phyloP scores from a whole-genome alignment of 2,329 filamentous ascomycete genomes.

The Paecilomyces niveus region DNA sequence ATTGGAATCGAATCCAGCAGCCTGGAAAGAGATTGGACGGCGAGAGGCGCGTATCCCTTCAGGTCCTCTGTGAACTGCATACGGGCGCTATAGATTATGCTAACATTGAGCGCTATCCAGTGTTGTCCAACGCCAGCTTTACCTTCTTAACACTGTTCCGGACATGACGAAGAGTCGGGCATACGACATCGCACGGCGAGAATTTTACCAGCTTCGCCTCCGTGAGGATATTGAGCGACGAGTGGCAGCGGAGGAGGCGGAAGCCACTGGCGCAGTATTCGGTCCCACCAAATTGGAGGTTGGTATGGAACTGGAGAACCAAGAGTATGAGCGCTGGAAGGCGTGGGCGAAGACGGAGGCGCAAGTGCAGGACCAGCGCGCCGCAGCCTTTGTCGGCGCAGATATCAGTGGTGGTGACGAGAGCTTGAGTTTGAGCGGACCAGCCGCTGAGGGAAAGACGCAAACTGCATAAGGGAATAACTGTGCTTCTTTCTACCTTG shows the following conservation, averaged over 20 bases:
- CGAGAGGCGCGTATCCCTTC: constrained; percentile 58
- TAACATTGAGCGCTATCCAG: constrained; percentile 40
- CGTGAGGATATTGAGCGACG: constrained; percentile 74
- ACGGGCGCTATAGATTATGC: not conserved
- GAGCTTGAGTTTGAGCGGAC: constrained; percentile 15
- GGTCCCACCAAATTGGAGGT: constrained; percentile 68
- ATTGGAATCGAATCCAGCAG: constrained; percentile 77
- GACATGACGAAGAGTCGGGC: constrained; percentile 58
- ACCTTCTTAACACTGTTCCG: constrained; percentile 62
- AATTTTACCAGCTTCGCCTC: constrained; percentile 83
- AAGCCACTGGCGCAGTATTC: constrained; percentile 80
- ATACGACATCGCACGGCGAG: constrained; percentile 79
- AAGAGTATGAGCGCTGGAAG: constrained; percentile 78
- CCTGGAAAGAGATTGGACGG: constrained; percentile 70
- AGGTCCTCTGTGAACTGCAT: not conserved
- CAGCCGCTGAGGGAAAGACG: not conserved
- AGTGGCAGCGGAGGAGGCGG: constrained; percentile 80
- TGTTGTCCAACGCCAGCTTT: constrained; percentile 86
- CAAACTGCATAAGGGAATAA: not conserved
- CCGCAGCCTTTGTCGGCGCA: constrained; percentile 36
- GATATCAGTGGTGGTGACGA: constrained; percentile 31
- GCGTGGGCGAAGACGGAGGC: constrained; percentile 59
- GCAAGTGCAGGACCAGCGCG: constrained; percentile 40
- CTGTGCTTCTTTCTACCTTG: not conserved
- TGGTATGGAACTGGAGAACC: constrained; percentile 74